These are phyloP conservation scores for Thozetella sp. DNA, from an alignment of 495 filamentous ascomycete genomes.

Conservation along the genomic window DNA sequence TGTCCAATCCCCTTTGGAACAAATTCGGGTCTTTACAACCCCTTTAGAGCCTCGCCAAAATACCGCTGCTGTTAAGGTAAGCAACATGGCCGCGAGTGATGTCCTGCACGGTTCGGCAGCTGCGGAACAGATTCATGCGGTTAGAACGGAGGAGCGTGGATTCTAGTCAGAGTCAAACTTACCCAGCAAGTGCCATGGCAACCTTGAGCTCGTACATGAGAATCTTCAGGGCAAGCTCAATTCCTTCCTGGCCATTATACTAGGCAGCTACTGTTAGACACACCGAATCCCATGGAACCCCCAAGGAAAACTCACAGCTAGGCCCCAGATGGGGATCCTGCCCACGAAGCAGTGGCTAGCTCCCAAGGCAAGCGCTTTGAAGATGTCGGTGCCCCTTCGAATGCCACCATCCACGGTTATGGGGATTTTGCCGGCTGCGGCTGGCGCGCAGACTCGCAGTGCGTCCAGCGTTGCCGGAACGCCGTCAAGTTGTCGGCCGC, in stretches of 20 bases:
- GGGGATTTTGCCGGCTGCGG: slow-evolving; percentile 29
- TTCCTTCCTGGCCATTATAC: slow-evolving; percentile 41
- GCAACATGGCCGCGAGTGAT: too few relatives aligned
- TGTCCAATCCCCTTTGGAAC: too few relatives aligned
- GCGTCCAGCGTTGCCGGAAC: slow-evolving; percentile 46
- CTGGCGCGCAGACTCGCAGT: slow-evolving; percentile 40
- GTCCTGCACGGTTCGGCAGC: too few relatives aligned
- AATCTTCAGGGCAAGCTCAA: slow-evolving; percentile 38
- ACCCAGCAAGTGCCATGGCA: slow-evolving; percentile 52
- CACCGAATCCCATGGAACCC: too few relatives aligned
- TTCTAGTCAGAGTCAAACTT: too few relatives aligned
- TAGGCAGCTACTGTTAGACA: slow-evolving; percentile 7
- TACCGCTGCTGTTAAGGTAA: too few relatives aligned
- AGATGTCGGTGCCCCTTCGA: slow-evolving; percentile 38
- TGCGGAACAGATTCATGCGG: too few relatives aligned
- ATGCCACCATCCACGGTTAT: slow-evolving; percentile 36
- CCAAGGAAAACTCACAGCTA: slow-evolving; percentile 38
- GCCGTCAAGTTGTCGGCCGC: slow-evolving; percentile 45
- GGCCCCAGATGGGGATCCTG: slow-evolving; percentile 40
- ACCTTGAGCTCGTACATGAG: slow-evolving; percentile 51
- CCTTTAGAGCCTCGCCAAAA: too few relatives aligned
- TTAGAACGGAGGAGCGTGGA: not conserved
- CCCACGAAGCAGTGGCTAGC: slow-evolving; percentile 38
- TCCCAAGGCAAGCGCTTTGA: slow-evolving; percentile 49
- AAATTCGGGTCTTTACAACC: too few relatives aligned